Evolutionary conservation across 2,329 filamentous ascomycete species (phyloP), one percentile per base, ranked within the genome.

Genomic region (Aspergillus ustus): DNA sequence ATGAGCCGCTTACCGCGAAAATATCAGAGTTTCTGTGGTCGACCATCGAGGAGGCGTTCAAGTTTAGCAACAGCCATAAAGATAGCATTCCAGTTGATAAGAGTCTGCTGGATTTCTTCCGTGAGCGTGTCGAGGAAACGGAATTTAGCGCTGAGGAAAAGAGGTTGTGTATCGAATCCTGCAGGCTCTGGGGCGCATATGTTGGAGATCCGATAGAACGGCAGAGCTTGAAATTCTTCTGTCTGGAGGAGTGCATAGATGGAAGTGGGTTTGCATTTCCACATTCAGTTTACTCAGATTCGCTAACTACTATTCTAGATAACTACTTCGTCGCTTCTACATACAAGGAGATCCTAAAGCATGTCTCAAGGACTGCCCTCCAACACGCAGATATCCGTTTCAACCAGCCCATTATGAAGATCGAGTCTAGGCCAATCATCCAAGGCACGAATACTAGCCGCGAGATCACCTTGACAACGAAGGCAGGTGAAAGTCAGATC

Each of bases 221-320:
- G 49, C 87, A 89, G 70, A 88, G 85, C 68, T 72, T 90, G 63
- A 86, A 83, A 67, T 89, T 86, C 72, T 88, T 89, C 69, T 87
- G 84, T 78, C 76, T 90, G 29, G 87, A 90, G 69, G 86, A 89
- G 70, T 88, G 85, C 60, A 85, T 89, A 52, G 87, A 89, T 67
- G 87, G 87, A 19, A 80, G 82, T 80, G 72, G 63, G 78, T 72
- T 17, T 45, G 28, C n/a, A 20, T 20, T n/a, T 19, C 25, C 43
- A 46, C 6, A 5, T 13, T 19, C 37, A 7, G 20, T 6, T 6
- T 17, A 7, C 11, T 52, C 9, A 51, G 46, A 61, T 29, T 51
- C 4, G 46, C 31, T 57, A 8, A 15, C 20, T 43, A 37, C 3
- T 43, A 22, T 28, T 13, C 17, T 59, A 82, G 86, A 85, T 70